Base-by-base conservation (phyloP, 305 asterid genomes). In the Withania somnifera region DNA sequence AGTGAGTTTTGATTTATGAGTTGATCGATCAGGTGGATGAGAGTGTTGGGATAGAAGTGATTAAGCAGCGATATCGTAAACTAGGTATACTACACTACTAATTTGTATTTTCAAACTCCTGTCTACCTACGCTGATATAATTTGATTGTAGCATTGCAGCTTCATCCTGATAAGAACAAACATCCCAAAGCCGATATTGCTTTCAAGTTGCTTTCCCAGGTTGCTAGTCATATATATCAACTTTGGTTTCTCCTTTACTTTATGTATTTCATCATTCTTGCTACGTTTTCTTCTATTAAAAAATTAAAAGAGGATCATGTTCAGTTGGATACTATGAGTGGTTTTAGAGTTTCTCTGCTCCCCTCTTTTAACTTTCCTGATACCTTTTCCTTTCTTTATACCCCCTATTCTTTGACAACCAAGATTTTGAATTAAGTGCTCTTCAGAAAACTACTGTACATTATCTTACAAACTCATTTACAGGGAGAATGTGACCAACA, bases 101-200 rank as follows among this genome's bases (percentile, higher is more conserved):
- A 20, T 14, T 81, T 63, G 24, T 63, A 30, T 63, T 64, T 32
- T 64, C 6, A 50, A 75, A 30, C 32, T 64, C 54, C 54, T 14
- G 52, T 76, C 45, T 34, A 36, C 19, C 58, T 56, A 73, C n/a
- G 26, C 38, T 60, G 0, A 3, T 19, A 4, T 7, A 28, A 1
- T 78, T 24, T 79, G 86, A 78, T 17, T 79, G 86, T 88, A 94
- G 97, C 95, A 75, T 84, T 94, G 87, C 91, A 77, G 90, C 87
- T 94, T 84, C 98, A 94, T 87, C 98, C 98, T 85, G 97, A 92
- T 85, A 94, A 94, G 87, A 94, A 94, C 88, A 89, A 91, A 79
- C 93, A 92, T 77, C 90, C 93, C n/a, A 92, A 89, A 86, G 94
- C 97, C 51, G 96, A 90, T 82, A 86, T 92, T 73, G 97, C 98